Base-by-base conservation (phyloP, 192 early-diverging fungal genomes). In the Haplosporangium gracile region DNA sequence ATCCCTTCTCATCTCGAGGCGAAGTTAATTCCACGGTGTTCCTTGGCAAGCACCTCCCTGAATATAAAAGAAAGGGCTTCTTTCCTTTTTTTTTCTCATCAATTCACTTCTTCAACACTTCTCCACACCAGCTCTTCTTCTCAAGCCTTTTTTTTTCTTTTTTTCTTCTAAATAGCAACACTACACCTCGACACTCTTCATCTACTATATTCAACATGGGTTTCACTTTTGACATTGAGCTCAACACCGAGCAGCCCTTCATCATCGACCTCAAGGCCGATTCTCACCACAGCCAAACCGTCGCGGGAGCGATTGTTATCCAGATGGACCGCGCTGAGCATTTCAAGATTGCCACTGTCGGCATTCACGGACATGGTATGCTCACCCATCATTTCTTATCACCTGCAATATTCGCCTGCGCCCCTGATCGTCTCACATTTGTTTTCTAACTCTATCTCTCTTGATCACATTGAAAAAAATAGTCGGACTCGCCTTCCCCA, bases 211-310 rank as follows among this genome's bases (percentile, higher is more conserved):
- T 65, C 65, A 77, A 7, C 55, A 86, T 86, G 84, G 72, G 75
- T 43, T 86, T 68, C 47, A 80, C 84, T 20, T 81, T 86, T 42
- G 84, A 86, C 39, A 81, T 86, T 51, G 72, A 78, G 40, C 60
- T 86, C 3, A 18, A 80, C 16, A 80, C 84, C 34, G 75, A 40
- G 4, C 55, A 81, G 40, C 84, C 84, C 32, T 86, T 86, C 42
- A 69, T 80, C 13, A 55, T 86, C 43, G 75, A 78, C 20, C 70
- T 86, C 13, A 70, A 76, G 20, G 13, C 43, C 2, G 18, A 85
- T 4, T 16, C 51, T 34, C 36, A 68, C 38, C 53, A 53, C 15
- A 60, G 70, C 9, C 83, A 85, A 45, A 51, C 49, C 29, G 22
- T 85, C 55, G 76, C 47, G 9, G 83, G 83, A 9, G 51, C 22